Percentiles rank a stretch among this genome's conserved stretches.
These are phyloP conservation scores for Lentinula raphanica DNA, from an alignment of 768 basidiomycete genomes.

Conservation along the genomic window DNA sequence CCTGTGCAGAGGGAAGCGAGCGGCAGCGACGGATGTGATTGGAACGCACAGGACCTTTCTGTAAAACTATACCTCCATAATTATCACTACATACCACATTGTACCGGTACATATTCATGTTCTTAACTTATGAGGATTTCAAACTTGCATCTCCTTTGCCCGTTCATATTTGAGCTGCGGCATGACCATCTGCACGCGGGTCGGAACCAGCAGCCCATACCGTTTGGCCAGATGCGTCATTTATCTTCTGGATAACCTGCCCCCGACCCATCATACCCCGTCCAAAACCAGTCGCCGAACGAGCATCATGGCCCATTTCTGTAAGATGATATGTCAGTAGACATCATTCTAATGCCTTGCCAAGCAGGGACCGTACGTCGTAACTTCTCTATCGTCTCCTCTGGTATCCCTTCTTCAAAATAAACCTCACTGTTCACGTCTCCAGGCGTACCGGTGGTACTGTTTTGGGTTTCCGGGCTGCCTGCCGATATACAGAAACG, in stretches of 20 bases:
- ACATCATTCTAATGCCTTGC: not conserved
- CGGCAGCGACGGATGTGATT: constrained; percentile 61
- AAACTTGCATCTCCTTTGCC: not conserved
- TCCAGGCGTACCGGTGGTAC: constrained; percentile 44
- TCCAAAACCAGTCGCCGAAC: constrained; percentile 51
- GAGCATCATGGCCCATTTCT: constrained; percentile 91
- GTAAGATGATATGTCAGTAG: constrained; percentile 1
- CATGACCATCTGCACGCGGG: constrained; percentile 83
- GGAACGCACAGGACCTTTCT: not conserved
- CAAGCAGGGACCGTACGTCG: constrained; percentile 40
- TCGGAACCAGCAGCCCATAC: constrained; percentile 97
- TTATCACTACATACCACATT: not conserved
- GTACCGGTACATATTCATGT: constrained; percentile 1
- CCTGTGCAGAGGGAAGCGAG: constrained; percentile 51
- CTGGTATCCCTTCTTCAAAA: constrained; percentile 78
- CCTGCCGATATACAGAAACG: constrained; percentile 94
- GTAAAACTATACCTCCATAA: not conserved
- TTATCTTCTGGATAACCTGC: constrained; percentile 82
- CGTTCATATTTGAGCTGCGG: constrained; percentile 71
- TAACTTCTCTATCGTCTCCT: constrained; percentile 59
- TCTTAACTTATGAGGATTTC: not conserved
- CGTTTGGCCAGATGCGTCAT: constrained; percentile 56
- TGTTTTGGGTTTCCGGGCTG: constrained; percentile 52
- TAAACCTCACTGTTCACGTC: constrained; percentile 81
- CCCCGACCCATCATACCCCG: constrained; percentile 75